These are phyloP conservation scores for Grosmannia clavigera DNA, from an alignment of 2,329 filamentous ascomycete species.

Conservation along the genomic window DNA sequence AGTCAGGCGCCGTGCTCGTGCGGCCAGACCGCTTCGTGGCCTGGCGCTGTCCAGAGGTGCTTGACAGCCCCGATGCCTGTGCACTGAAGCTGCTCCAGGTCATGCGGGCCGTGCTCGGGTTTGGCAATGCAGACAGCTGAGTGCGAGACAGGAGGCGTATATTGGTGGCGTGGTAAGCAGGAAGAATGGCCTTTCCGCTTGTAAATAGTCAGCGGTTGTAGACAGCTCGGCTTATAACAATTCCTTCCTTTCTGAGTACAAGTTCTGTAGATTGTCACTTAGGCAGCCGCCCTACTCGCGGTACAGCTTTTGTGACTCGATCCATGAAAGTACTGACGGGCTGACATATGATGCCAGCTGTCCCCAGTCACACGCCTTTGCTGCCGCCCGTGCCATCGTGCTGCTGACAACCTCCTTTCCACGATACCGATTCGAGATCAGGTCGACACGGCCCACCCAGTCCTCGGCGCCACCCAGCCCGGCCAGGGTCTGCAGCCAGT, in stretches of 20 bases:
- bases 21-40: constrained; percentile 47
- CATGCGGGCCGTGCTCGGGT: constrained; percentile 6
- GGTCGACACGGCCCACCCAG: constrained; percentile 49
- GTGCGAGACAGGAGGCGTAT: not conserved
- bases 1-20: constrained; percentile 44
- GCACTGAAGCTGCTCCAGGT: constrained; percentile 2
- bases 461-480: constrained; percentile 29
- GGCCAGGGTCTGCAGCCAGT: constrained; percentile 39
- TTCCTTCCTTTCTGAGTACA: no score
- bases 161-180: not conserved
- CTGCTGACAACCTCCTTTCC: constrained; percentile 37
- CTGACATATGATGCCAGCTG: constrained; percentile 43
- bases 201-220: no score
- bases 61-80: constrained; percentile 5
- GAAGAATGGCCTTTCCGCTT: no score
- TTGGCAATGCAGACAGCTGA: not conserved
- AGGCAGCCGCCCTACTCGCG: not conserved
- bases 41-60: constrained; percentile 25
- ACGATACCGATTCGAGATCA: constrained; percentile 37
- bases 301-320: constrained; percentile 46
- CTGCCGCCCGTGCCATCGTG: constrained; percentile 50
- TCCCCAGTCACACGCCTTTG: constrained; percentile 31
- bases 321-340: constrained; percentile 41
- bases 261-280: no score
- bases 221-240: no score